Evolutionary conservation across 768 basidiomycete genomes (phyloP).

Genomic region (Podaxis sp.): DNA sequence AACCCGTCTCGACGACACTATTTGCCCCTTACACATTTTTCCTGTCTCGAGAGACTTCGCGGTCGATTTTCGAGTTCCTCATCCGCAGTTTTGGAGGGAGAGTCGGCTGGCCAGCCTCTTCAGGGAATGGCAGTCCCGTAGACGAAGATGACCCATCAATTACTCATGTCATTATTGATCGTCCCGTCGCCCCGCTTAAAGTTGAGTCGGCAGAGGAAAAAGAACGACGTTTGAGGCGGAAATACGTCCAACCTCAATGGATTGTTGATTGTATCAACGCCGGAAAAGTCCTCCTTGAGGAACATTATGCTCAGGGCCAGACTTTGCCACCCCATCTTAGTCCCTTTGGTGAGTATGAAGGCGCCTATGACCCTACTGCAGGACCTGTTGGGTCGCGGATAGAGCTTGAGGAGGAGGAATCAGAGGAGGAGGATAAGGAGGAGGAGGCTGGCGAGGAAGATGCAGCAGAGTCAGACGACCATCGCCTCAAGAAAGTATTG

Average conservation of each 20-base stretch:
- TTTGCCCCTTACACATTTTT: constrained; percentile 90
- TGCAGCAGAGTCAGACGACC: constrained; percentile 16
- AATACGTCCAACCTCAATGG: constrained; percentile 97
- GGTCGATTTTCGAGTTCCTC: constrained; percentile 92
- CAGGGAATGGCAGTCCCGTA: constrained; percentile 80
- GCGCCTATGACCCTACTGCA: constrained; percentile 69
- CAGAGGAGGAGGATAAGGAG: constrained; percentile 27
- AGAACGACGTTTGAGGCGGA: constrained; percentile 65
- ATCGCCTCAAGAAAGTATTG: constrained; percentile 4
- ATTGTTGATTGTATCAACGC: constrained; percentile 94
- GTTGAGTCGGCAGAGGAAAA: constrained; percentile 58
- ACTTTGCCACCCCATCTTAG: constrained; percentile 92
- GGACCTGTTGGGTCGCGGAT: constrained; percentile 36
- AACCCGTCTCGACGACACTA: constrained; percentile 56
- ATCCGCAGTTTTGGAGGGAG: constrained; percentile 90
- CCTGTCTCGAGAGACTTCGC: constrained; percentile 89
- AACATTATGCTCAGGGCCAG: constrained; percentile 81
- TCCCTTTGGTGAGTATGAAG: constrained; percentile 85
- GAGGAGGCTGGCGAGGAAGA: constrained; percentile 19
- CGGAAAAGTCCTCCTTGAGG: constrained; percentile 80
- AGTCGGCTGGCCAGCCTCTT: constrained; percentile 85
- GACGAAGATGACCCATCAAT: constrained; percentile 79
- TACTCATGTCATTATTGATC: constrained; percentile 94
- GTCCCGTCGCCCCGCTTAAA: constrained; percentile 56
- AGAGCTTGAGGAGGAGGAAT: constrained; percentile 33